Evolutionary conservation across 257 asterid genomes (phyloP).

Genomic region (Gentiana straminea): DNA sequence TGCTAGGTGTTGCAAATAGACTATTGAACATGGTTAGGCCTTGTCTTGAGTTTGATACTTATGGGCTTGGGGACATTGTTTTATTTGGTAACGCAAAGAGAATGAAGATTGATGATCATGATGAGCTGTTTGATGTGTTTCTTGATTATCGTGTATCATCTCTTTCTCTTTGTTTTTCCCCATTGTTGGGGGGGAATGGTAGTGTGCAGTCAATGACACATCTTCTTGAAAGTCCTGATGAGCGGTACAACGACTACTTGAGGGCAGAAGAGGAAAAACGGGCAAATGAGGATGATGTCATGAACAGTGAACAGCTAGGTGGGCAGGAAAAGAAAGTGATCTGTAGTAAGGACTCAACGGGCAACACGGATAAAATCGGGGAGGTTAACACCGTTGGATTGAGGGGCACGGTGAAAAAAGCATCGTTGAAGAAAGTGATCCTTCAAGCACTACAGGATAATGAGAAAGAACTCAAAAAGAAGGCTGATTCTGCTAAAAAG

Average conservation of each 20-base stretch:
- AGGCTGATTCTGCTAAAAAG: constrained; percentile 5
- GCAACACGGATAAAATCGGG: background rate
- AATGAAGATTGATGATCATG: constrained; percentile 35
- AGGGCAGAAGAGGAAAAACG: constrained; percentile 1
- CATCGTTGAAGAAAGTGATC: constrained; percentile 20
- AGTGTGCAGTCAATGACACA: constrained; percentile 10
- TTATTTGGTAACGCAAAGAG: constrained; percentile 7
- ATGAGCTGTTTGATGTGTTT: constrained; percentile 46
- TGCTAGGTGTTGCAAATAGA: constrained; percentile 13
- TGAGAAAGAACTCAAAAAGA: constrained; percentile 17
- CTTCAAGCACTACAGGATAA: constrained; percentile 15
- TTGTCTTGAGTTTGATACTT: constrained; percentile 3
- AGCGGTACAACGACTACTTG: constrained; percentile 22
- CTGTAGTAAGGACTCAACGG: background rate
- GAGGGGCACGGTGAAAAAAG: constrained; percentile 1
- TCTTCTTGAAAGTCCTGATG: constrained; percentile 40
- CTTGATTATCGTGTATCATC: constrained; percentile 33
- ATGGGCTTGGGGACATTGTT: constrained; percentile 13
- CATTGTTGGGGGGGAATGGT: constrained; percentile 32
- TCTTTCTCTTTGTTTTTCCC: background rate
- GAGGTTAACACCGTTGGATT: background rate
- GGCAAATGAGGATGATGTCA: constrained; percentile 8
- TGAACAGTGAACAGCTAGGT: constrained; percentile 1
- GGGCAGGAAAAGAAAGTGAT: constrained; percentile 5
- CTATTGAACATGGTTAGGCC: constrained; percentile 1